Base-by-base conservation (phyloP, 2,329 filamentous ascomycete genomes). In the Claviceps paspali region DNA sequence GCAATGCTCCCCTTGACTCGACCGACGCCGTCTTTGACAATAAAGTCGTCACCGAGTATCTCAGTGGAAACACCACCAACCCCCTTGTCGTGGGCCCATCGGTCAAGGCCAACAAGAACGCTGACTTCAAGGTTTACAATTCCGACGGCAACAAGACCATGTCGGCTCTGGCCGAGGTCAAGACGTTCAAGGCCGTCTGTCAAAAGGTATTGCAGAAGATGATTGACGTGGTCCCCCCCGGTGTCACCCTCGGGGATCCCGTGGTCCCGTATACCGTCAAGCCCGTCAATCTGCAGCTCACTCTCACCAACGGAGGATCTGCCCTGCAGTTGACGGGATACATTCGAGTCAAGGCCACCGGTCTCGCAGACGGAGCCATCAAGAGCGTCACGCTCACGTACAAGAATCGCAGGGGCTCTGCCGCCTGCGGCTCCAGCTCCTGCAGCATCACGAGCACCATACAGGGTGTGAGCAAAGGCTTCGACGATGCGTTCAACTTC, bases 401-500 rank as follows among this genome's bases (percentile, higher is more conserved):
- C 54, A 73, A 67, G 51, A 64, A 73, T 47, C 64, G 72, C 17
- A 61, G 52, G 30, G 72, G 73, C 5, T 60, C 60, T 2, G 53
- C 54, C 17, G 52, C 54, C n/a, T 70, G 68, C 39, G 62, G 65
- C 19, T 44, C 47, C 7, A 35, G 42, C 17, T 52, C 52, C 17
- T 70, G 67, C 42, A 56, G 58, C n/a, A 65, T 68, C 36, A 59
- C 56, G 2, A 57, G 65, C 14, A 59, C 53, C 4, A 43, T 62
- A n/a, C 60, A 62, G 30, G 72, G 70, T 3, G 57, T 62, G 18
- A 63, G 64, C 4, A 55, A 57, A 29, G 74, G 74, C 2, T 72
- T 78, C 37, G 74, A 79, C 48, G 72, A 79, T 41, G 68, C 56
- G 7, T 79, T 78, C 49, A 59, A 61, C 37, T 73, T 72, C 53